Percentiles rank a stretch among this genome's conserved stretches.
These are phyloP conservation scores for Chlorella variabilis DNA, from an alignment of 163 green algal species.

Conservation along the genomic window DNA sequence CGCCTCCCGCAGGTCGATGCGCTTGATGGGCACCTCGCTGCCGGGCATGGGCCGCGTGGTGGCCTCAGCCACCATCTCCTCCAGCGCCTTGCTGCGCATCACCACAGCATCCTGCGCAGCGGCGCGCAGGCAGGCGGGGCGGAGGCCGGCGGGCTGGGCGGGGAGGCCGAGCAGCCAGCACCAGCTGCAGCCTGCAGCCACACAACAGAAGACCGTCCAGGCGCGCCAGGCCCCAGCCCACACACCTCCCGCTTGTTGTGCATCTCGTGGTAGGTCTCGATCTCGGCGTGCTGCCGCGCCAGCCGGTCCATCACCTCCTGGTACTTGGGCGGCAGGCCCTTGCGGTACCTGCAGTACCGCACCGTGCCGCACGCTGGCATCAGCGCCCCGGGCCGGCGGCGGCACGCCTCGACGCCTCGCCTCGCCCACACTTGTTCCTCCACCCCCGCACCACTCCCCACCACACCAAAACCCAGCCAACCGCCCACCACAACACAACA, in stretches of 20 bases:
- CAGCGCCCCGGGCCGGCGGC: no score
- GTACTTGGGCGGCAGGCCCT: constrained; percentile 42
- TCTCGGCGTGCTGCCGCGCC: constrained; percentile 28
- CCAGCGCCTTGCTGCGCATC: constrained; percentile 29
- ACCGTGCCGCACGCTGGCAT: not conserved
- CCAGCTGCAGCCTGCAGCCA: no score
- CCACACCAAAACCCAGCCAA: no score
- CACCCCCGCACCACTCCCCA: not conserved
- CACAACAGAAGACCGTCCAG: no score
- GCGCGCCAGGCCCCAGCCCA: not conserved
- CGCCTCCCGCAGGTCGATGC: constrained; percentile 43
- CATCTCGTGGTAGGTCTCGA: constrained; percentile 36
- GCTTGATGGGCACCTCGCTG: constrained; percentile 8
- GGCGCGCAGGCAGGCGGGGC: no score
- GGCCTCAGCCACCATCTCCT: constrained; percentile 42
- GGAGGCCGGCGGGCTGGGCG: no score
- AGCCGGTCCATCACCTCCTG: constrained; percentile 45
- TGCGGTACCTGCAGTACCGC: constrained; percentile 39
- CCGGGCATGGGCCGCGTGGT: constrained; percentile 21
- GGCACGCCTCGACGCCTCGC: no score
- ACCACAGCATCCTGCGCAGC: constrained; percentile 16
- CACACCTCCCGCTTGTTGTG: constrained; percentile 39
- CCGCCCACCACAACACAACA: no score
- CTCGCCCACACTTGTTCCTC: no score
- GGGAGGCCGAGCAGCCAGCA: no score